These are phyloP conservation scores for Ogataea pilisensis DNA, from an alignment of 805 yeast species.

Conservation along the genomic window DNA sequence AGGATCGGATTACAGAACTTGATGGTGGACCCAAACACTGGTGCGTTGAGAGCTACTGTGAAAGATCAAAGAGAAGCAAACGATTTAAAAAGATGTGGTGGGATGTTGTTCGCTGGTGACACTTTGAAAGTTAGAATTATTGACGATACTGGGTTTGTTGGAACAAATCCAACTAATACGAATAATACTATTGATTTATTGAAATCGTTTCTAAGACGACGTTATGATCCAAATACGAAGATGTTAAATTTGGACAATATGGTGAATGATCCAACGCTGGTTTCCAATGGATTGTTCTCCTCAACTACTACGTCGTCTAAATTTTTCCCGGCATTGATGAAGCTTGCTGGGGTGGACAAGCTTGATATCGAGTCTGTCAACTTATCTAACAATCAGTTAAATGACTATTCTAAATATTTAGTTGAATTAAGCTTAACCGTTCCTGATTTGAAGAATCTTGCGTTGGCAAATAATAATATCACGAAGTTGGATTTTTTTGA, in stretches of 20 bases:
- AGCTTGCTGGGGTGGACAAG: slow-evolving; percentile 54
- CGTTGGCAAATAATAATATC: slow-evolving; percentile 74
- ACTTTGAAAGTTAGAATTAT: slow-evolving; percentile 48
- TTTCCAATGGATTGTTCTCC: slow-evolving; percentile 56
- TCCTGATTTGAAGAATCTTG: slow-evolving; percentile 74
- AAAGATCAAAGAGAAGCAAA: slow-evolving; percentile 52
- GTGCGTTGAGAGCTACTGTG: slow-evolving; percentile 58
- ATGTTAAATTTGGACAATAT: slow-evolving; percentile 68
- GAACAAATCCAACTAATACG: slow-evolving; percentile 13
- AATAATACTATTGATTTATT: slow-evolving; percentile 57
- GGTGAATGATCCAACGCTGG: slow-evolving; percentile 56
- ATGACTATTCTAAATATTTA: slow-evolving; percentile 48
- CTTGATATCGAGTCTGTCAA: slow-evolving; percentile 68
- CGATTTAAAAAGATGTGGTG: slow-evolving; percentile 56
- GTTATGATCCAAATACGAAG: slow-evolving; percentile 63
- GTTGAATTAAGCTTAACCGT: slow-evolving; percentile 65
- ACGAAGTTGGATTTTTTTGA: slow-evolving; percentile 57
- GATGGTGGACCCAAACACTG: slow-evolving; percentile 43
- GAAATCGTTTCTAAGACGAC: slow-evolving; percentile 51
- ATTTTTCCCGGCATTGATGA: slow-evolving; percentile 87
- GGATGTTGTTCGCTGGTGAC: slow-evolving; percentile 80
- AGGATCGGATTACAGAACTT: slow-evolving; percentile 51
- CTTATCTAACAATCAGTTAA: slow-evolving; percentile 64
- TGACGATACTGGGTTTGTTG: slow-evolving; percentile 24
- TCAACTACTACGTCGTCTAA: slow-evolving; percentile 50